These are phyloP conservation scores for Geopyxis carbonaria DNA, from an alignment of 495 filamentous ascomycete genomes.

Conservation along the genomic window DNA sequence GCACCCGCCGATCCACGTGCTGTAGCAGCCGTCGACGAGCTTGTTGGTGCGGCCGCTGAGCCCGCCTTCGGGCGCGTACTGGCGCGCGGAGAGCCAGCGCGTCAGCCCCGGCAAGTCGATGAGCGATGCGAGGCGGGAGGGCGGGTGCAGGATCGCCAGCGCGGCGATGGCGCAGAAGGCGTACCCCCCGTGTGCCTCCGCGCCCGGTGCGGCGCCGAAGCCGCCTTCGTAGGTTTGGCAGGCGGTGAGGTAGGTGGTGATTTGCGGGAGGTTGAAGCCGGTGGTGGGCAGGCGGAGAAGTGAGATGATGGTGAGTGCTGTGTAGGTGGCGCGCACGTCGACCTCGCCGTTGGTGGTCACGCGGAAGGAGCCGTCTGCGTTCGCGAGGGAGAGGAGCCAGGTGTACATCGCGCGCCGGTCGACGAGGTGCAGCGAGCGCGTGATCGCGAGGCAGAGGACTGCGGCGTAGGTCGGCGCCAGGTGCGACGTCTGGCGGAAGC, in stretches of 20 bases:
- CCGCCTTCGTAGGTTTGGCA: constrained; percentile 94
- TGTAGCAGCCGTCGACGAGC: constrained; percentile 93
- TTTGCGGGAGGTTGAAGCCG: constrained; percentile 39
- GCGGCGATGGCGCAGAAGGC: constrained; percentile 86
- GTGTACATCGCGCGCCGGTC: constrained; percentile 74
- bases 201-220: constrained; percentile 61
- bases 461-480: constrained; percentile 75
- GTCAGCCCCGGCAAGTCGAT: constrained; percentile 63
- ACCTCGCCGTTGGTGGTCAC: constrained; percentile 70
- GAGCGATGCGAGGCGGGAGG: constrained; percentile 51
- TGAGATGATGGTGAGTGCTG: constrained; percentile 63
- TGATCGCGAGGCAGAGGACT: constrained; percentile 56
- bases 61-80: constrained; percentile 83
- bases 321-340: constrained; percentile 89
- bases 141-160: constrained; percentile 64
- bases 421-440: constrained; percentile 53
- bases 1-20: constrained; percentile 89
- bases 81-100: constrained; percentile 73
- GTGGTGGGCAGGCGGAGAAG: constrained; percentile 62
- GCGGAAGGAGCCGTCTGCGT: constrained; percentile 64
- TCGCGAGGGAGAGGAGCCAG: constrained; percentile 73
- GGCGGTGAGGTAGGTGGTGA: constrained; percentile 61
- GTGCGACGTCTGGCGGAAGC: constrained; percentile 78
- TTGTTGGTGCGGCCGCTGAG: constrained; percentile 93
- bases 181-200: constrained; percentile 89